Conservation (phyloP, 2,329 filamentous ascomycete species). For the Hymenoscyphus fructigenus region DNA sequence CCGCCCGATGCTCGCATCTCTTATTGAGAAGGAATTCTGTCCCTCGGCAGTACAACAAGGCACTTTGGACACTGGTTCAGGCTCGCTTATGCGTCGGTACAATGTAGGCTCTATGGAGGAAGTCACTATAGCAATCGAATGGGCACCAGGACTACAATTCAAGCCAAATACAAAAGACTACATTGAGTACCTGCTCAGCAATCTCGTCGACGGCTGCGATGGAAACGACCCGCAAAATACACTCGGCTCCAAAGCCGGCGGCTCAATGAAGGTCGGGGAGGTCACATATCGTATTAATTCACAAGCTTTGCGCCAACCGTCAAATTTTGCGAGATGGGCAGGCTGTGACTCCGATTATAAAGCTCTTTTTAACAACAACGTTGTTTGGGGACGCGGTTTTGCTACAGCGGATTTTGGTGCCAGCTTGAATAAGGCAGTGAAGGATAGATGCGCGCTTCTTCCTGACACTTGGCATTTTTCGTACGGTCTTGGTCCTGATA, state of each 20-base stretch:
- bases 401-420: constrained; percentile 4
- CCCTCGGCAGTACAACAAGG: background rate
- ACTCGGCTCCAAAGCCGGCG: too few relatives aligned
- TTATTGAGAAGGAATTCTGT: background rate
- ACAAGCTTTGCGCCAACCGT: too few relatives aligned
- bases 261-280: too few relatives aligned
- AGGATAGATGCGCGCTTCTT: constrained; percentile 4
- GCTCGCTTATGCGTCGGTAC: background rate
- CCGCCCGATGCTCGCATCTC: background rate
- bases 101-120: background rate
- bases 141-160: background rate
- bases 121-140: background rate
- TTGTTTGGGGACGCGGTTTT: constrained; percentile 5
- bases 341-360: constrained; percentile 3
- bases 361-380: constrained; percentile 1
- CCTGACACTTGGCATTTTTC: constrained; percentile 2
- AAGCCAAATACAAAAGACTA: background rate
- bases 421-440: background rate
- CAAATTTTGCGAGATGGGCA: background rate
- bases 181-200: background rate
- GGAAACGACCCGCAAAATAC: background rate
- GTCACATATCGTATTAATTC: too few relatives aligned
- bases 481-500: constrained; percentile 1
- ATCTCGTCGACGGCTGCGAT: background rate
- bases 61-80: background rate